Conservation (phyloP, 768 basidiomycete genomes). For the Tylopilus sp. region DNA sequence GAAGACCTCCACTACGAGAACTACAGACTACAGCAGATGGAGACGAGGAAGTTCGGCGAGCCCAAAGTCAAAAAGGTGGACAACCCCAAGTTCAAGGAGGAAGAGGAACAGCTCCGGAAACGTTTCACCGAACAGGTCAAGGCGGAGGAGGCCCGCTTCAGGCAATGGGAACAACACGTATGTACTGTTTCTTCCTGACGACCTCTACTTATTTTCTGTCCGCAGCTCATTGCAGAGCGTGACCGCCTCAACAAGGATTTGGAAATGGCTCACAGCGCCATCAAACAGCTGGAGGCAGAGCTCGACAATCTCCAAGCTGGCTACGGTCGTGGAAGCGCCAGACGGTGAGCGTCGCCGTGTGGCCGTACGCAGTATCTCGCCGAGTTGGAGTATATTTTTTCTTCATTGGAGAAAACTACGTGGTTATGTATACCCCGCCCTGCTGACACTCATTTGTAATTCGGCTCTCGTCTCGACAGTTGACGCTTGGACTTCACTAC, state of each 20-base stretch:
- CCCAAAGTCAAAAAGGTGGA: conserved; percentile 98
- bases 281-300: conserved; percentile 89
- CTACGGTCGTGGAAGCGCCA: conserved; percentile 62
- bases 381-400: conserved; percentile 4
- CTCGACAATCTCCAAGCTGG: conserved; percentile 87
- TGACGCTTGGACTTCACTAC: conserved; percentile 1
- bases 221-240: conserved; percentile 93
- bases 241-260: conserved; percentile 99
- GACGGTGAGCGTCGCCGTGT: conserved; percentile 20
- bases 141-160: conserved; percentile 93
- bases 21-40: conserved; percentile 98
- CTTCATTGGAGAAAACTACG: conserved; percentile 6
- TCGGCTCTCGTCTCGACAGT: conserved; percentile 6
- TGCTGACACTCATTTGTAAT: conserved; percentile 21
- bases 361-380: background rate
- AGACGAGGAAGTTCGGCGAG: conserved; percentile 98
- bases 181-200: conserved; percentile 25
- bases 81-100: conserved; percentile 99
- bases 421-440: conserved; percentile 26
- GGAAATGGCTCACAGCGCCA: conserved; percentile 86
- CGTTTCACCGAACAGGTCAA: conserved; percentile 99
- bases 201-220: conserved; percentile 14
- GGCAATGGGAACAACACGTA: conserved; percentile 99
- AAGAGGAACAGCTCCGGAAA: conserved; percentile 94
- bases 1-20: conserved; percentile 97